Base-by-base conservation (phyloP, 179 eudicot species). In the Beta macrorhiza region DNA sequence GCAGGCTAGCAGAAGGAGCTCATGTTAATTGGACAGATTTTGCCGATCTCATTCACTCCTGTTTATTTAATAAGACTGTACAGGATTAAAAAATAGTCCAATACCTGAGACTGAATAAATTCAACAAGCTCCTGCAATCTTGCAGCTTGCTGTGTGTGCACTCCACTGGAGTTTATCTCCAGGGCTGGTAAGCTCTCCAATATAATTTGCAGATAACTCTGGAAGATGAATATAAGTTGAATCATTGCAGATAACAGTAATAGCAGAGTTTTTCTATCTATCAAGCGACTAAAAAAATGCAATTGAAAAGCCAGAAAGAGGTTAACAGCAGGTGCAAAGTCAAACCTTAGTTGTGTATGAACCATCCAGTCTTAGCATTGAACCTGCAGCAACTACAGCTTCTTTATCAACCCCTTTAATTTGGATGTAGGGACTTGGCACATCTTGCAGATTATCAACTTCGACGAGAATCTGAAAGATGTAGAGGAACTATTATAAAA, bases 281-380 rank as follows among this genome's bases (percentile, higher is more conserved):
- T 12, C 7, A 52, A 49, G 29, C 42, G 45, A 5, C 45, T 8
- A 25, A 51, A 53, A 61, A 13, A 17, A 51, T 58, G 67, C 20
- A 19, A 74, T 53, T 44, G 64, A 17, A 32, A 1, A 29, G 55
- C 47, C 61, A 59, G 49, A 22, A 45, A 55, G 47, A 67, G 45
- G 1, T 56, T 37, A 5, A 52, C 7, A 22, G 56, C 71, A 85
- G 29, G 76, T 32, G 59, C 19, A 67, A 17, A 74, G 71, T 49
- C 12, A 78, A 81, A 95, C 99, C 99, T 93, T 92, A 53, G 98
- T 95, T 62, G 98, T 93, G 88, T 92, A 95, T 78, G 95, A 91
- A 76, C 91, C 98, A 73, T 95, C 97, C 72, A 95, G 89, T 82
- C 82, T 87, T 81, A 95, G 97, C 80, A 87, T 85, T 51, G 90